These are phyloP conservation scores for Haplosporangium sp. DNA, from an alignment of 371 early-diverging fungal genomes.

Conservation along the genomic window DNA sequence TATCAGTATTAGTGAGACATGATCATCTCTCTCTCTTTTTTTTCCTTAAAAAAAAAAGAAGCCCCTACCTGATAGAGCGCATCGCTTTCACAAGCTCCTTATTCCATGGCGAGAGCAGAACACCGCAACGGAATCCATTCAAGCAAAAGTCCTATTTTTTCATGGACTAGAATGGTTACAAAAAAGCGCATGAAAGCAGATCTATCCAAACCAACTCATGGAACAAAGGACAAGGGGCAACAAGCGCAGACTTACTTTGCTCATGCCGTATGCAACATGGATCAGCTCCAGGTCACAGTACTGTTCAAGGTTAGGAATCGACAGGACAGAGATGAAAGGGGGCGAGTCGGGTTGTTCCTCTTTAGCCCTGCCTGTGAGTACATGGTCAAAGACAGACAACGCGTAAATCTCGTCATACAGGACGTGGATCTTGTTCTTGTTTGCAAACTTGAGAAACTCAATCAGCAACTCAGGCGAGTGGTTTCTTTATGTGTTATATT, in stretches of 20 bases:
- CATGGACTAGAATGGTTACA: too few species aligned
- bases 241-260: constrained; percentile 58
- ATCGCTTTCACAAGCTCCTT: constrained; percentile 56
- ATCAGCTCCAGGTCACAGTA: constrained; percentile 72
- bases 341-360: constrained; percentile 29
- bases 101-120: constrained; percentile 74
- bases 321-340: constrained; percentile 69
- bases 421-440: constrained; percentile 72
- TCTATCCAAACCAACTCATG: background rate
- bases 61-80: constrained; percentile 55
- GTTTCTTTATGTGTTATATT: constrained; percentile 49
- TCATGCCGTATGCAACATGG: constrained; percentile 81
- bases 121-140: constrained; percentile 78
- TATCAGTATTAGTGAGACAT: too few species aligned
- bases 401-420: constrained; percentile 88
- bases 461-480: constrained; percentile 65
- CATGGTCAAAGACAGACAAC: constrained; percentile 68
- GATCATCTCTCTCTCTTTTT: too few species aligned
- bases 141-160: constrained; percentile 69
- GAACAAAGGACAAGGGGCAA: background rate
- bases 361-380: constrained; percentile 32
- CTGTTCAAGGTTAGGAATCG: constrained; percentile 61
- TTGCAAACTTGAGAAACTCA: constrained; percentile 69
- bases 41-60: background rate
- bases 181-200: background rate